Conservation (phyloP, 805 yeast genomes). For the Ogataea kodamae region DNA sequence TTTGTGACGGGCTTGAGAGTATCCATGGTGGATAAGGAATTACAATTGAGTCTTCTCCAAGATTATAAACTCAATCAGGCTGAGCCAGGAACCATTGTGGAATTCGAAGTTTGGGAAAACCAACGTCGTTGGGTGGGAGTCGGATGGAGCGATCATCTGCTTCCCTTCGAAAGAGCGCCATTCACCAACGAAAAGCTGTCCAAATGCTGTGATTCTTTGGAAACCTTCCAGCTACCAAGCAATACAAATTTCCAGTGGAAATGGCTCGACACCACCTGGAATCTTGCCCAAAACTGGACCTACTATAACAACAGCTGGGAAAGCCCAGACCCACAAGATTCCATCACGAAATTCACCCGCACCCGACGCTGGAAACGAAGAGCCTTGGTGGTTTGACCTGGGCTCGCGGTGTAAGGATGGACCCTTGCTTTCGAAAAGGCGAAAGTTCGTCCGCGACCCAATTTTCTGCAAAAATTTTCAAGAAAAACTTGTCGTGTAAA, state of each 20-base stretch:
- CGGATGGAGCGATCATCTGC: constrained; percentile 51
- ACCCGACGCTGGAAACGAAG: constrained; percentile 48
- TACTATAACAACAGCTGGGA: constrained; percentile 54
- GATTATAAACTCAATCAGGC: constrained; percentile 11
- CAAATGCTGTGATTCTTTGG: constrained; percentile 29
- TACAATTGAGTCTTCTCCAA: constrained; percentile 12
- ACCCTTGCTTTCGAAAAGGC: too few relatives aligned
- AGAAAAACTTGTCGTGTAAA: constrained; percentile 13
- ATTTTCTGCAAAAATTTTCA: constrained; percentile 8
- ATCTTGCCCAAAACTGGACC: constrained; percentile 47
- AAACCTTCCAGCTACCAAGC: constrained; percentile 44
- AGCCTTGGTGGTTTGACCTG: constrained; percentile 39
- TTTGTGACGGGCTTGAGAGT: constrained; percentile 41
- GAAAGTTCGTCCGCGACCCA: constrained; percentile 7
- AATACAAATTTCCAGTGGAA: constrained; percentile 45
- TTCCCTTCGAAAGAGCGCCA: constrained; percentile 51
- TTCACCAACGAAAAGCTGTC: constrained; percentile 42
- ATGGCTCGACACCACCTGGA: constrained; percentile 57
- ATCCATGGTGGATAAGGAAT: constrained; percentile 17
- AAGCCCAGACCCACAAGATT: constrained; percentile 38
- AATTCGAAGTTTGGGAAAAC: constrained; percentile 51
- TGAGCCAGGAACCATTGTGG: constrained; percentile 41
- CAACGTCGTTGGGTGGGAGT: constrained; percentile 61
- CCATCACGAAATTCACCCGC: constrained; percentile 49
- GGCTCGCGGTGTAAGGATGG: constrained; percentile 6